Evolutionary conservation across 768 basidiomycete genomes (phyloP).

Genomic region (Scleroderma citrinum): DNA sequence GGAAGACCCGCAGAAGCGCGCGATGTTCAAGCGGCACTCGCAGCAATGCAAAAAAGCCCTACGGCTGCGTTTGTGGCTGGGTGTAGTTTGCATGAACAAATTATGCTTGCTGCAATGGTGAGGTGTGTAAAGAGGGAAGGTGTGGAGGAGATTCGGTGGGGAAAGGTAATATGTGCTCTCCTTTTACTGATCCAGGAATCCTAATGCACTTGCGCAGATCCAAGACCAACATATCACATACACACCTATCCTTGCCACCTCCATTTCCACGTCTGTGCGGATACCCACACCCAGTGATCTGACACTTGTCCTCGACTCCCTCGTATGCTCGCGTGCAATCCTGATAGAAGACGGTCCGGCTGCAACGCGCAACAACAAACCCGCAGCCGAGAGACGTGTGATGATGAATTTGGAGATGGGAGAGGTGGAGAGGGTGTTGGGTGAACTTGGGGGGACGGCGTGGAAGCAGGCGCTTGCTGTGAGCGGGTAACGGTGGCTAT

Average conservation of each 20-base stretch:
- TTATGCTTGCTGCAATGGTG: conserved; percentile 80
- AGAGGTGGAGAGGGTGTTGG: conserved; percentile 81
- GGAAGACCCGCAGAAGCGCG: conserved; percentile 52
- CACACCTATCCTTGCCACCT: conserved; percentile 58
- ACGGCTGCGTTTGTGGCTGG: conserved; percentile 77
- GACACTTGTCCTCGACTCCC: conserved; percentile 60
- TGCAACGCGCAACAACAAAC: conserved; percentile 40
- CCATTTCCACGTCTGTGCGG: conserved; percentile 50
- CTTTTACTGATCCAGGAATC: background rate
- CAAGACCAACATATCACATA: conserved; percentile 73
- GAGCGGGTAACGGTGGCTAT: background rate
- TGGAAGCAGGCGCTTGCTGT: conserved; percentile 54
- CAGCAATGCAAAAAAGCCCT: conserved; percentile 86
- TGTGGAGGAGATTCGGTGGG: conserved; percentile 83
- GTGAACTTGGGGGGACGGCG: conserved; percentile 64
- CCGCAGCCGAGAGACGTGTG: conserved; percentile 60
- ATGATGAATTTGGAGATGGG: conserved; percentile 77
- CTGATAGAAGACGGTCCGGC: conserved; percentile 60
- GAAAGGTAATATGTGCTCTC: conserved; percentile 47
- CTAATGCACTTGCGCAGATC: conserved; percentile 38
- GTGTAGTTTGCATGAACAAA: conserved; percentile 81
- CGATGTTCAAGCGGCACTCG: conserved; percentile 75
- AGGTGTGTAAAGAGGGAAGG: conserved; percentile 81
- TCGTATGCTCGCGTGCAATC: conserved; percentile 73
- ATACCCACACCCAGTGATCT: conserved; percentile 63